Evolutionary conservation across 2,329 filamentous ascomycete species (phyloP), one percentile per base, ranked within the genome.

Genomic region (Aspergillus brunneoviolaceus): DNA sequence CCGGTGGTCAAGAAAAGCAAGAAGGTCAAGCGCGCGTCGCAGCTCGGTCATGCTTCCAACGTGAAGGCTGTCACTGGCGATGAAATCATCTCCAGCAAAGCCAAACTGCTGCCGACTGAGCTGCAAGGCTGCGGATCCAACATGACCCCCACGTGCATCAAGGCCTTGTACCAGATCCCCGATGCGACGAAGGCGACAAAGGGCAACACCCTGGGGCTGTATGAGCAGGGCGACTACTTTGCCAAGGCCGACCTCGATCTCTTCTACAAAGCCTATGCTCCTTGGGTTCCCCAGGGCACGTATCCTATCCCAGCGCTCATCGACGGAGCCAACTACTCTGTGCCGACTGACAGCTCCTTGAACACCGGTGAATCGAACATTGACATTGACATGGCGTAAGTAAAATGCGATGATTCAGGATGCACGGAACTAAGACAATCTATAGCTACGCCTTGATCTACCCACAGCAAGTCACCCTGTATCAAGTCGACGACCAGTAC

Each of bases 121-220:
- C 69, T 80, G 12, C 64, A 70, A 48, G 69, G 70, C 47, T 88
- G 86, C 67, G 80, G 84, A 64, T 71, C 73, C 14, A 80, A 82
- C 67, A 85, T 87, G 63, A 87, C 84, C 0, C 83, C 84, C 0
- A 78, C 79, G 48, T 88, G 85, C 65, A 77, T 86, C 54, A 77
- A 79, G 49, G 78, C 81, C 5, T 72, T 84, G 21, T 84, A 82
- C 65, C 67, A 74, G 3, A 78, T 80, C 53, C 77, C 82, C 16
- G 65, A 75, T 14, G 78, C 76, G 14, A 72, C 68, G 3, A 71
- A 71, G 7, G 69, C 74, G 19, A 67, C 72, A 27, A 64, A 76
- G 16, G 79, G 79, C 69, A 85, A 85, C 67, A 79, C 75, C 25
- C 78, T 81, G 50, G 83, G 81, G 42, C 80, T 86, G 49, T 82